Base-by-base conservation (phyloP, 768 basidiomycete species). In the Phlebiopsis gigantea region DNA sequence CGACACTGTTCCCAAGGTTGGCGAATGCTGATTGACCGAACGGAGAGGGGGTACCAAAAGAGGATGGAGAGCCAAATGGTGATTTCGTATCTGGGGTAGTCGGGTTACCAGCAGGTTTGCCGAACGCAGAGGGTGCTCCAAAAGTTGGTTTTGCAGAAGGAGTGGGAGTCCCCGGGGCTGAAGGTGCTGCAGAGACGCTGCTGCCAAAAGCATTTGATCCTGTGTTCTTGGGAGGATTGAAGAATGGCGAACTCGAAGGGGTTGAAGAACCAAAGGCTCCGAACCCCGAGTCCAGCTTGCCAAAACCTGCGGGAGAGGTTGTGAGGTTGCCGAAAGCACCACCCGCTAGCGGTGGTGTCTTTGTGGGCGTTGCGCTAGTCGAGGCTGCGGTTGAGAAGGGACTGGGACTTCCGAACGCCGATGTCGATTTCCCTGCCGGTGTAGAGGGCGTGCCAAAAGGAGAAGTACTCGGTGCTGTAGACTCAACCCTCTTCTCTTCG, bases 231-330 rank as follows among this genome's bases (percentile, higher is more conserved):
- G 57, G 60, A 19, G 64, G 61, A 53, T 63, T 66, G 48, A 60
- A 52, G 50, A 68, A 68, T 10, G 65, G 65, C 9, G 66, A 68
- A 15, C 53, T 55, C 15, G 60, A 34, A 28, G 46, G 46, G 10
- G 41, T 51, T n/a, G 55, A 55, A 6, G 43, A 56, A 39, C 56
- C 54, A 44, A 75, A 74, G 3, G 72, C 69, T 17, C 53, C 57
- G 29, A 58, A 61, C 15, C 74, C 72, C 60, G 73, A 73, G 8
- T 72, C 73, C 21, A 55, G 39, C 21, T 45, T 49, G 3, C 31
- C 22, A 26, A 62, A 62, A 3, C 46, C 46, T 10, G 55, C 43
- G 1, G 61, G 42, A 30, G 43, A 53, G 42, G 61, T 48, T 19
- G 41, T 57, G 26, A 65, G 57, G 19, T 50, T 53, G 19, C 52